Evolutionary conservation across 495 filamentous ascomycete genomes (phyloP), one percentile per base, ranked within the genome.

Genomic region (Lophiotrema nucula): DNA sequence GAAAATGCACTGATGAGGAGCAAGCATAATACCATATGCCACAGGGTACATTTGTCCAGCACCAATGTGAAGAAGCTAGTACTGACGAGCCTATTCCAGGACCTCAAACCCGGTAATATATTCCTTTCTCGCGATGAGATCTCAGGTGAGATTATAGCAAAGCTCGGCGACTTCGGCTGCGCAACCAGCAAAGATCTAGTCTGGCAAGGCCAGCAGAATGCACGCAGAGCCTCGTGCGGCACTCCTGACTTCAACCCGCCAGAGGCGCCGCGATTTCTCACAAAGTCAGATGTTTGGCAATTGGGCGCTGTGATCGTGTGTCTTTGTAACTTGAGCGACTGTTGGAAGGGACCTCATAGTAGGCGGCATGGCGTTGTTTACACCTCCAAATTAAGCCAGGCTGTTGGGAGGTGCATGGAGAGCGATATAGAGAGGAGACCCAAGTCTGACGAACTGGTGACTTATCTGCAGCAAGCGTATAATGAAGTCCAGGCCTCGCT

Each of bases 31-130:
- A 8, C 13, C 3, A 23, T 58, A 2, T 27, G 13, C 13, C 54
- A 58, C 26, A n/a, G n/a, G n/a, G n/a, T n/a, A n/a, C n/a, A n/a
- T n/a, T n/a, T n/a, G n/a, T n/a, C n/a, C n/a, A n/a, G n/a, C n/a
- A n/a, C n/a, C n/a, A n/a, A n/a, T n/a, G n/a, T n/a, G n/a, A n/a
- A n/a, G n/a, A n/a, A n/a, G n/a, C n/a, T n/a, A n/a, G n/a, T n/a
- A n/a, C n/a, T n/a, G n/a, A n/a, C n/a, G n/a, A n/a, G n/a, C n/a
- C n/a, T n/a, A n/a, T n/a, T n/a, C n/a, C 27, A 33, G 15, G 44
- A 42, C 26, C 6, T 58, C 24, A 51, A 58, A 25, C 56, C 47
- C 1, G 56, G 6, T 2, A 58, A 58, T 23, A 44, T 43, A 16
- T 28, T 52, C 37, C 24, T 58, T 15, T 25, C 18, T 4, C 21